These are phyloP conservation scores for Lachnellula arida DNA, from an alignment of 2,329 filamentous ascomycete species.

Conservation along the genomic window DNA sequence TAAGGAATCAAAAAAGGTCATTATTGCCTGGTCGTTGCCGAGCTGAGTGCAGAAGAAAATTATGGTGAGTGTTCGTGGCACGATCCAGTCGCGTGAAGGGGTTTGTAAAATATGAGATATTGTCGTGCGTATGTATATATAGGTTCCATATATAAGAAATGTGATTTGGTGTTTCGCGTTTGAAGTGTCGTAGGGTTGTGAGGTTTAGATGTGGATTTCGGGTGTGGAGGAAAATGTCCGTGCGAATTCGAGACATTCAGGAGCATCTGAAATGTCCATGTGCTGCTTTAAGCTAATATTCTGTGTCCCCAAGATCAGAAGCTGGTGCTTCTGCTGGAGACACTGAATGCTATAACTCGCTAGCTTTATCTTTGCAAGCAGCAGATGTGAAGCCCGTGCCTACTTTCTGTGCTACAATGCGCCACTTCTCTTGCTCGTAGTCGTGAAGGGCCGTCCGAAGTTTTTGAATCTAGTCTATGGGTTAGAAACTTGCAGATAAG, in stretches of 20 bases:
- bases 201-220: conserved; percentile 11
- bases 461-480: conserved; percentile 60
- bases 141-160: conserved; percentile 5
- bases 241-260: conserved; percentile 16
- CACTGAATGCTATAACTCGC: conserved; percentile 34
- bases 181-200: conserved; percentile 6
- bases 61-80: conserved; percentile 6
- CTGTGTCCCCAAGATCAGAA: conserved; percentile 33
- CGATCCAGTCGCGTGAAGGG: conserved; percentile 23
- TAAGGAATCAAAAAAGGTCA: conserved; percentile 6
- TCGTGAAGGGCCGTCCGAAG: conserved; percentile 72
- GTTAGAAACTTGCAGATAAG: conserved; percentile 15
- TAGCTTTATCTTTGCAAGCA: conserved; percentile 67
- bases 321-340: conserved; percentile 32
- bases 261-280: conserved; percentile 11
- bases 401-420: conserved; percentile 85
- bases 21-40: conserved; percentile 6
- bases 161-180: conserved; percentile 11
- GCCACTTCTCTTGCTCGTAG: conserved; percentile 90
- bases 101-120: conserved; percentile 5
- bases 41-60: conserved; percentile 1
- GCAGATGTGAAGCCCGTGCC: conserved; percentile 83
- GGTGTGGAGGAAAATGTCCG: conserved; percentile 18
- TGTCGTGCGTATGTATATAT: conserved; percentile 5
- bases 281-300: conserved; percentile 26